phyloP scores from a whole-genome alignment of 108 stramenopile species.

The Seminavis robusta region DNA sequence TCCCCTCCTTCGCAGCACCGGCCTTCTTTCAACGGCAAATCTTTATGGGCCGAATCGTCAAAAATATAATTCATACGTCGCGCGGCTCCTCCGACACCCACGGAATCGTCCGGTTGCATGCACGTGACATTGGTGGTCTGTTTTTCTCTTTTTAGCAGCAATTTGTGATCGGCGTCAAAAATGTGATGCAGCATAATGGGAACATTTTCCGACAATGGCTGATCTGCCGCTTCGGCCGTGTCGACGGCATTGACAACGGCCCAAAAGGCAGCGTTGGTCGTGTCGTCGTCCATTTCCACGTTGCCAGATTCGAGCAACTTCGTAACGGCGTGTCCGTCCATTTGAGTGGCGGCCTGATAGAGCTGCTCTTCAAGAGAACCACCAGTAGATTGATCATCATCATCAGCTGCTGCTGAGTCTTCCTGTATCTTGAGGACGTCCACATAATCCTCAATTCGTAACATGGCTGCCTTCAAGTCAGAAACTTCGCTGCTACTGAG shows the following conservation, averaged over 20 bases:
- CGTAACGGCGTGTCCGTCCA: not conserved
- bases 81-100: constrained; percentile 1
- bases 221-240: constrained; percentile 17
- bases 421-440: not conserved
- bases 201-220: constrained; percentile 21
- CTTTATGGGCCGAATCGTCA: constrained; percentile 22
- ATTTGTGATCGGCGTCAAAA: constrained; percentile 33
- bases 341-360: not conserved
- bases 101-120: constrained; percentile 21
- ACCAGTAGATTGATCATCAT: not conserved
- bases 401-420: not conserved
- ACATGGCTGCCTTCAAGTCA: not conserved
- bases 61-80: constrained; percentile 26
- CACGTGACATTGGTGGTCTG: constrained; percentile 26
- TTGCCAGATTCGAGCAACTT: not conserved
- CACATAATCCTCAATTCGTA: no score
- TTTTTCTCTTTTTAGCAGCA: constrained; percentile 16
- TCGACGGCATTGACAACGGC: constrained; percentile 30
- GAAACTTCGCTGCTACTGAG: not conserved
- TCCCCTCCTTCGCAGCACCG: constrained; percentile 23
- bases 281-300: constrained; percentile 23
- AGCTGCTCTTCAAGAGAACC: not conserved
- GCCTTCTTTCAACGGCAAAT: constrained; percentile 23
- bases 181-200: constrained; percentile 33
- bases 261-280: constrained; percentile 30